Evolutionary conservation across 179 eudicot species (phyloP), one percentile per base, ranked within the genome.

Genomic region (Vitellaria paradoxa): DNA sequence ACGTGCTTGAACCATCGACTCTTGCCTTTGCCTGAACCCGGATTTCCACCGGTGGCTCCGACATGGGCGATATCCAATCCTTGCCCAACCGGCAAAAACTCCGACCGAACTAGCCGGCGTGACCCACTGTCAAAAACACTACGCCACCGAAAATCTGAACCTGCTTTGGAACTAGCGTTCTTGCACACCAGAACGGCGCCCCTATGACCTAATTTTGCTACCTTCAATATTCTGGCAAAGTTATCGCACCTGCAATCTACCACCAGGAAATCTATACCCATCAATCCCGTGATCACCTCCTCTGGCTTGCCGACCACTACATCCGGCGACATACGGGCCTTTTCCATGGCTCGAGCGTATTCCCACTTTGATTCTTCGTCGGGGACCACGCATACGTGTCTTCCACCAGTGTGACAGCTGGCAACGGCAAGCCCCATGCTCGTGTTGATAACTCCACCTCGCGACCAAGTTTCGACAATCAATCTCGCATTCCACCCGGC

Each of bases 11-110:
- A 78, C 99, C 99, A 95, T 62, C 89, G 64, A 49, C 86, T 83
- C 11, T 59, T 49, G 2, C 79, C 81, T 73, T 65, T 65, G 1
- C 20, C 65, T 46, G 72, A 73, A 21, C 71, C 66, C 21, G 13
- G 47, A 11, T 70, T 59, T 2, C 65, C 79, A 0, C 81, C 88
- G 9, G 84, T 70, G 3, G 82, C 73, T 6, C 86, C 90, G 47
- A 93, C 90, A 76, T 95, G 97, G 14, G 97, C 99, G 9, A 93
- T 91, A 65, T 93, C 95, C 61, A 95, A 72, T 37, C 99, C 97
- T 15, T 90, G 78, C 18, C 97, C 99, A 20, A 95, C 97, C 37
- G 99, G 99, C 62, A 95, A 63, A 53, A 85, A 88, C 59, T 89
- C 91, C 52, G 94, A 87, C 57, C 97, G 80, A n/a, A 91, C 93